Evolutionary conservation across 108 stramenopile species (phyloP).

Genomic region (Pinguiococcus pyrenoidosus): DNA sequence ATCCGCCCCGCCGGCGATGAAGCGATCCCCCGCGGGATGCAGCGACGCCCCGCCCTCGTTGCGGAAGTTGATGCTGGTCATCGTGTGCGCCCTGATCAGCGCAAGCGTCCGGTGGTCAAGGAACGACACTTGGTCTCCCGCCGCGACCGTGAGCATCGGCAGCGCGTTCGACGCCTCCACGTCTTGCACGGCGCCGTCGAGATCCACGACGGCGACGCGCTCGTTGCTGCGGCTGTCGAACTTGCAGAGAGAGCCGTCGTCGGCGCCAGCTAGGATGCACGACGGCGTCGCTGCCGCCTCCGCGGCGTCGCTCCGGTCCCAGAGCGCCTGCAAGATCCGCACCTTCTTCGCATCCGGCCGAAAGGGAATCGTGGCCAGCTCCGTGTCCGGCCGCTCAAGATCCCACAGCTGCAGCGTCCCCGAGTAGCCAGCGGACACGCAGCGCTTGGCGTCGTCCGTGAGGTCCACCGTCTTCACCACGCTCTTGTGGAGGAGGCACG

Average conservation of each 20-base stretch:
- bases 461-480: conserved; percentile 91
- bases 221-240: background rate
- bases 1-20: conserved; percentile 68
- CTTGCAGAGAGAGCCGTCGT: background rate
- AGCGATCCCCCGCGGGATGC: conserved; percentile 64
- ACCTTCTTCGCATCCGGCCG: no score
- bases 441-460: conserved; percentile 48
- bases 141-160: conserved; percentile 61
- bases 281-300: no score
- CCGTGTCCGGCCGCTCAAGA: conserved; percentile 19
- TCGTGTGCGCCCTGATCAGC: background rate
- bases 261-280: background rate
- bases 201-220: conserved; percentile 37
- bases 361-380: conserved; percentile 6
- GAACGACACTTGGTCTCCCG: conserved; percentile 68
- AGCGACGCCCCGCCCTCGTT: conserved; percentile 87
- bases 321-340: no score
- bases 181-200: conserved; percentile 62
- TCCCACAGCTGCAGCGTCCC: conserved; percentile 72
- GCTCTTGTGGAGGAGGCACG: conserved; percentile 68
- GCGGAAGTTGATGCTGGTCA: conserved; percentile 58
- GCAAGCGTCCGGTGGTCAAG: conserved; percentile 33
- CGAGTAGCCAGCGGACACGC: conserved; percentile 90
- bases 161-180: conserved; percentile 59
- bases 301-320: no score